Evolutionary conservation across 352 stramenopile species (phyloP), one percentile per base, ranked within the genome.

Genomic region (Phytopythium delawarense): DNA sequence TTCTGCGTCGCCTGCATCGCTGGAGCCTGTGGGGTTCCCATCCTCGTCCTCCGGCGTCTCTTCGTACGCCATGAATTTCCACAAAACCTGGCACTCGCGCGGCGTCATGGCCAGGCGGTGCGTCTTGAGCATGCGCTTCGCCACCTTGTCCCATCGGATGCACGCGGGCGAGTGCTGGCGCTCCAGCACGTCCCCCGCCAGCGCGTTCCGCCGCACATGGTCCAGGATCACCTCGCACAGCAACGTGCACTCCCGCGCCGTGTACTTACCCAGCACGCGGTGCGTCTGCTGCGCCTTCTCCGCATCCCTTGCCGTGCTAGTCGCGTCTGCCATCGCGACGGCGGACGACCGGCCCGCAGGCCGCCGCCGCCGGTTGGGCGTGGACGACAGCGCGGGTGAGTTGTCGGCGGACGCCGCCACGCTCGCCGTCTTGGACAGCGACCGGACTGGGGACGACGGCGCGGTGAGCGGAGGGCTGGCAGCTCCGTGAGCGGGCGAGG

Each of bases 51-150:
- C 32, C 2, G 62, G 53, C 11, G 65, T 37, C 32, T 84, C 52
- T 0, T 69, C 79, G 56, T 92, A 92, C n/a, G 83, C 76, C 39
- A 92, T 61, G 51, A 84, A 92, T 66, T 90, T 92, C 83, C 83
- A 92, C 23, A 90, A 67, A 20, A 64, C 13, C 62, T 89, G 83
- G 34, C 80, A 89, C 4, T 84, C 75, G 37, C 57, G 60, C 0
- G 78, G 48, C 13, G 55, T 66, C 42, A 87, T 57, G 21, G 34
- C 40, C 9, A 90, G 39, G 0, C 72, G 68, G 35, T 89, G 75
- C 12, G 62, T 74, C 50, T 57, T 64, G 23, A 69, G 54, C 66
- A 92, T 68, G 16, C 63, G 71, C 51, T 65, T 69, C 7, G 75
- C 61, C 7, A 92, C 71, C 9, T 68, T 42, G 23, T 70, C 65